A percentile compares a stretch with the other conserved stretches of the same genome.
Evolutionary conservation across 2,329 filamentous ascomycete genomes (phyloP).

Genomic region (Madurella fahalii): DNA sequence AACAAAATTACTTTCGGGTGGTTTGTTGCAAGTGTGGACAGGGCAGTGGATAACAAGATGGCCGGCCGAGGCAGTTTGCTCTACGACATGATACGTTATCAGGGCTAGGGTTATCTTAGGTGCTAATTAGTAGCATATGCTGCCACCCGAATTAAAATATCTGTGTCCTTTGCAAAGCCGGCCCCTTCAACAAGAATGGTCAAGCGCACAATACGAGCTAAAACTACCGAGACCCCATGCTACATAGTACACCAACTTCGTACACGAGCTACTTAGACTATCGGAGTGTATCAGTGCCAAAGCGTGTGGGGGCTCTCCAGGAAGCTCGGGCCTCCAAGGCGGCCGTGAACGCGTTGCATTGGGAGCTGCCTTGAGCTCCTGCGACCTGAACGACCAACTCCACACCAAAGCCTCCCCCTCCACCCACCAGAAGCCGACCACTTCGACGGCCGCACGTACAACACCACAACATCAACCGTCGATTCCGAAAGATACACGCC

Average conservation of each 20-base stretch:
- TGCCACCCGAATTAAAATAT: too few species aligned
- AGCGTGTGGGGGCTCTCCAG: not conserved
- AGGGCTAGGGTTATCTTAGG: too few species aligned
- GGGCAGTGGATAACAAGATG: too few species aligned
- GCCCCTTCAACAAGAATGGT: too few species aligned
- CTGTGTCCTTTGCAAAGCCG: not conserved
- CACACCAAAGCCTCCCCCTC: constrained; percentile 4
- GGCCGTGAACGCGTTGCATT: constrained; percentile 23
- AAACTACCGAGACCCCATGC: not conserved
- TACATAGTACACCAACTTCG: too few species aligned
- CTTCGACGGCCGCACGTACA: not conserved
- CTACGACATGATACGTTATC: too few species aligned
- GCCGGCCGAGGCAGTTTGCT: too few species aligned
- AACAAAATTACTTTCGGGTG: not conserved
- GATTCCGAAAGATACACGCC: not conserved
- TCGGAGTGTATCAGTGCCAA: too few species aligned
- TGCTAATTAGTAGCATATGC: too few species aligned
- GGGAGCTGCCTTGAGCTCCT: constrained; percentile 24
- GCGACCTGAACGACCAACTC: constrained; percentile 11
- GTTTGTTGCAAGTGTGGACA: not conserved
- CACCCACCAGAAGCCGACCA: constrained; percentile 2
- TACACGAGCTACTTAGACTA: too few species aligned
- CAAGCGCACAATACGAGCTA: not conserved
- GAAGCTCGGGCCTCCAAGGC: constrained; percentile 9
- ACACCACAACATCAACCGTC: not conserved